Evolutionary conservation across 257 asterid genomes (phyloP).

Genomic region (Cruciata laevipes): DNA sequence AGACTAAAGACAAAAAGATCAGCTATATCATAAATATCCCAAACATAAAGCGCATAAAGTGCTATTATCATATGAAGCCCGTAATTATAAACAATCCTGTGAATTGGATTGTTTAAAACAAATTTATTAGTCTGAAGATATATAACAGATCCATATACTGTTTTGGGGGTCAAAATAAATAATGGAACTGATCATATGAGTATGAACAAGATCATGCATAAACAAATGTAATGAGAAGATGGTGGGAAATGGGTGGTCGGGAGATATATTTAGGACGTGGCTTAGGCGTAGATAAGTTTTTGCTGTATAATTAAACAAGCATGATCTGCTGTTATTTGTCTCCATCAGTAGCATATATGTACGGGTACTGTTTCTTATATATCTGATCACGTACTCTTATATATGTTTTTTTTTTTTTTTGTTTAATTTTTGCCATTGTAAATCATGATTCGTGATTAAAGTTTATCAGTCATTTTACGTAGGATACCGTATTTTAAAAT

Average conservation of each 20-base stretch:
- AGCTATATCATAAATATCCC: not conserved
- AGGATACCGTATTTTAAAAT: too few species aligned
- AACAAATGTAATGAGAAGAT: not conserved
- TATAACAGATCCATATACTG: not conserved
- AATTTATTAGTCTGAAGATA: not conserved
- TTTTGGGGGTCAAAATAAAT: too few species aligned
- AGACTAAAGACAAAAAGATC: not conserved
- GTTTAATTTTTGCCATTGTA: not conserved
- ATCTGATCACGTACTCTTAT: too few species aligned
- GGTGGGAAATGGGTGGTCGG: not conserved
- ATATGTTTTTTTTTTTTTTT: too few species aligned
- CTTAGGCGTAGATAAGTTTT: not conserved
- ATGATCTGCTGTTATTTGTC: not conserved
- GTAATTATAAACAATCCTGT: not conserved
- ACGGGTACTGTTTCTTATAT: not conserved
- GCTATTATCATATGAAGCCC: not conserved
- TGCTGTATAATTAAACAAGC: not conserved
- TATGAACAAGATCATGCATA: not conserved
- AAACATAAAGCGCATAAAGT: constrained; percentile 1
- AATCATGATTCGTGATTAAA: too few species aligned
- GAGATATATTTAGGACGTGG: constrained; percentile 3
- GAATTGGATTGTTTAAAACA: not conserved
- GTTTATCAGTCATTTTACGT: too few species aligned
- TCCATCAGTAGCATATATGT: not conserved
- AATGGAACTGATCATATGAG: too few species aligned